Conservation (phyloP, 345 rosid genomes). For the Hypericum androsaemum region DNA sequence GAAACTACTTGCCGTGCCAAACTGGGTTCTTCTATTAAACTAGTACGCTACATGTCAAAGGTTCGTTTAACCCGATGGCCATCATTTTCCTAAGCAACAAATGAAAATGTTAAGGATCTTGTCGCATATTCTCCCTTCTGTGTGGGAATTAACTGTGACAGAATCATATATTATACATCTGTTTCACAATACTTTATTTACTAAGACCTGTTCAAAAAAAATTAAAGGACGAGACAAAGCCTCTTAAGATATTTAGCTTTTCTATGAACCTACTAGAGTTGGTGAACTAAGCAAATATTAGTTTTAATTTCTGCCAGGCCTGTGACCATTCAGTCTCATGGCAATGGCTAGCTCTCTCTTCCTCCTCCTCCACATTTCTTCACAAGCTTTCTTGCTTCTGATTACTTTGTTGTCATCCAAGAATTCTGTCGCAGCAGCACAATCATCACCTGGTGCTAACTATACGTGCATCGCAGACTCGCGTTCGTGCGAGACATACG, state of each 20-base stretch:
- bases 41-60: too few relatives aligned
- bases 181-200: neutral
- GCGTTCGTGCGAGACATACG: conserved; percentile 28
- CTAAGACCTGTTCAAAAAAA: conserved; percentile 11
- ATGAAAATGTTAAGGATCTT: conserved; percentile 4
- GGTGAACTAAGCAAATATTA: neutral
- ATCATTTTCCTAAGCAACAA: conserved; percentile 5
- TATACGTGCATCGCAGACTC: conserved; percentile 28
- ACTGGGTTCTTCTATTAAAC: too few relatives aligned
- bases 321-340: conserved; percentile 5
- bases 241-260: conserved; percentile 18
- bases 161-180: neutral
- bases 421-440: conserved; percentile 15
- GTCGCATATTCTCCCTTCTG: conserved; percentile 11
- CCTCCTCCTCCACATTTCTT: conserved; percentile 1
- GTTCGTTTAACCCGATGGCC: too few relatives aligned
- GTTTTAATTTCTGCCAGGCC: conserved; percentile 12
- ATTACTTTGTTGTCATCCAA: conserved; percentile 14
- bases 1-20: conserved; percentile 26
- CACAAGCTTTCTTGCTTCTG: conserved; percentile 14
- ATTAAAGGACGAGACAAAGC: conserved; percentile 19
- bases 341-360: conserved; percentile 26
- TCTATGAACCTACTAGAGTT: conserved; percentile 10
- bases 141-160: neutral
- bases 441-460: conserved; percentile 22